Evolutionary conservation across 2,329 filamentous ascomycete species (phyloP).

Genomic region (Cytospora mali): DNA sequence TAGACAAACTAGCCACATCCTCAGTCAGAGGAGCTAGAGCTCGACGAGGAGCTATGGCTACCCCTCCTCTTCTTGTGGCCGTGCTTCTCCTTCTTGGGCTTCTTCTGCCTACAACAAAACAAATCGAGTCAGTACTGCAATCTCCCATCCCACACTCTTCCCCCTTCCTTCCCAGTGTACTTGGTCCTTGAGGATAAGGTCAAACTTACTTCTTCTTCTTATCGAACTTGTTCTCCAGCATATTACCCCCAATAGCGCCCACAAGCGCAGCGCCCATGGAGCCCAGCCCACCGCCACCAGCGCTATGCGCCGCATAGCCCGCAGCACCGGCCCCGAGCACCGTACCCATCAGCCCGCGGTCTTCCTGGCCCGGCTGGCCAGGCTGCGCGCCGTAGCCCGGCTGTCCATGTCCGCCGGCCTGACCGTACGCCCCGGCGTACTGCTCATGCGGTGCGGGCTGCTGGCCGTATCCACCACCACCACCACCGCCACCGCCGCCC

Average conservation of each 20-base stretch:
- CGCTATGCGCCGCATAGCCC: constrained; percentile 56
- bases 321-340: constrained; percentile 56
- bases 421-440: constrained; percentile 21
- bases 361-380: constrained; percentile 42
- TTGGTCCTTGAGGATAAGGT: background rate
- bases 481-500: too few relatives aligned
- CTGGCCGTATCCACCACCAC: background rate
- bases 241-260: constrained; percentile 59
- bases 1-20: background rate
- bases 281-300: constrained; percentile 55
- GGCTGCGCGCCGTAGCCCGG: constrained; percentile 16
- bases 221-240: constrained; percentile 44
- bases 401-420: constrained; percentile 32
- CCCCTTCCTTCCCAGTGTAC: too few relatives aligned
- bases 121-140: background rate
- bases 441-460: background rate
- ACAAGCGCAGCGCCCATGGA: constrained; percentile 54
- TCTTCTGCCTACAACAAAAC: constrained; percentile 13
- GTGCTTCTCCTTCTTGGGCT: constrained; percentile 25
- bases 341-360: constrained; percentile 59
- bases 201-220: constrained; percentile 48
- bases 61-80: constrained; percentile 21
- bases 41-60: constrained; percentile 12
- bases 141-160: background rate
- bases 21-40: constrained; percentile 20